Evolutionary conservation across 2,329 filamentous ascomycete genomes (phyloP).

Genomic region (Talaromyces atroroseus): DNA sequence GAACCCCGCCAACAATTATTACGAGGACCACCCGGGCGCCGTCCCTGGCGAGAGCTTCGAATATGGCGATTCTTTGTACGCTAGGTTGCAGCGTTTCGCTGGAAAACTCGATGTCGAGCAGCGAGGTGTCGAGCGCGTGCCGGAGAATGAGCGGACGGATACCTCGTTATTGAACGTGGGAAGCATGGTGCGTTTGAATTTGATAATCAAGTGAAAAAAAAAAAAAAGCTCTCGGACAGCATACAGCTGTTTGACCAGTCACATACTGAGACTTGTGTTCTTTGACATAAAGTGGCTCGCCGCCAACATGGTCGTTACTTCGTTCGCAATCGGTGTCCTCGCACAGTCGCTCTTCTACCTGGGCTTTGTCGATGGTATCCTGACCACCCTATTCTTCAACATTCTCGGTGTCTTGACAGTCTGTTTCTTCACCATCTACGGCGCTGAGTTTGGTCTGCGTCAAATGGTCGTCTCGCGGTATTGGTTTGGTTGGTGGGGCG

Average conservation of each 20-base stretch:
- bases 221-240: not conserved
- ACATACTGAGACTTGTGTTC: slow-evolving; percentile 12
- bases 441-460: slow-evolving; percentile 66
- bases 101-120: slow-evolving; percentile 65
- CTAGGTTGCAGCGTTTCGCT: slow-evolving; percentile 57
- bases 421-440: slow-evolving; percentile 46
- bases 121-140: slow-evolving; percentile 69
- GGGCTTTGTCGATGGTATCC: slow-evolving; percentile 66
- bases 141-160: slow-evolving; percentile 62
- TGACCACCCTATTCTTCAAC: slow-evolving; percentile 71
- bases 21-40: slow-evolving; percentile 40
- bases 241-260: slow-evolving; percentile 8
- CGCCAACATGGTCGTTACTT: slow-evolving; percentile 71
- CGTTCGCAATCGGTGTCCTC: slow-evolving; percentile 69
- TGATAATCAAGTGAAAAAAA: not conserved
- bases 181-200: slow-evolving; percentile 56
- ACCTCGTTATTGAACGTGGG: slow-evolving; percentile 61
- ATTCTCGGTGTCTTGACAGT: slow-evolving; percentile 6
- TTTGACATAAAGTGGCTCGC: slow-evolving; percentile 59
- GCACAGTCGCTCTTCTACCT: slow-evolving; percentile 63
- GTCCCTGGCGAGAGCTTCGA: slow-evolving; percentile 56
- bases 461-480: slow-evolving; percentile 77
- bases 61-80: slow-evolving; percentile 52
- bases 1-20: slow-evolving; percentile 22
- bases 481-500: slow-evolving; percentile 68